phyloP scores from a whole-genome alignment of 805 yeast genomes.

The Saccharomycopsis fibuligera region DNA sequence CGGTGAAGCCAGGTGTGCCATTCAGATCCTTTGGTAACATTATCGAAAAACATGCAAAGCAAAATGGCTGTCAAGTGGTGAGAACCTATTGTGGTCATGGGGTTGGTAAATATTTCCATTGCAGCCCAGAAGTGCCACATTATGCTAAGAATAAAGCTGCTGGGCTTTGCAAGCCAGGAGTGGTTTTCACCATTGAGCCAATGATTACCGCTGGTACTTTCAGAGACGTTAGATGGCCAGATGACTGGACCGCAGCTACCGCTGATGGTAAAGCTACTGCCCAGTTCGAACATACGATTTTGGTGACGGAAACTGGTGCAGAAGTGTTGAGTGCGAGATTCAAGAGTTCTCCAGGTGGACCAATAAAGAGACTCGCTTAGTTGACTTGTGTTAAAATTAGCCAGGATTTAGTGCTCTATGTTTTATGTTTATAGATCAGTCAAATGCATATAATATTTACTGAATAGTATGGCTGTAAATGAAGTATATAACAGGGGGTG shows the following conservation, averaged over 20 bases:
- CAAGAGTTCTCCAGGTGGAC: slow-evolving; percentile 84
- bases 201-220: slow-evolving; percentile 86
- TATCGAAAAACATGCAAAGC: slow-evolving; percentile 80
- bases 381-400: no score
- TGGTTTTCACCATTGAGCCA: slow-evolving; percentile 96
- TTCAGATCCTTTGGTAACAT: slow-evolving; percentile 81
- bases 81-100: slow-evolving; percentile 94
- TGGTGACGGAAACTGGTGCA: slow-evolving; percentile 89
- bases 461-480: no score
- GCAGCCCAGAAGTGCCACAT: slow-evolving; percentile 90
- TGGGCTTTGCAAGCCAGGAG: slow-evolving; percentile 92
- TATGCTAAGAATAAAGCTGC: slow-evolving; percentile 89
- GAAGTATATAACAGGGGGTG: no score
- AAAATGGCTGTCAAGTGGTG: slow-evolving; percentile 78
- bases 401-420: no score
- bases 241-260: slow-evolving; percentile 92
- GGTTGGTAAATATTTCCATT: slow-evolving; percentile 77
- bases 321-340: slow-evolving; percentile 84
- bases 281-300: slow-evolving; percentile 89
- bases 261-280: slow-evolving; percentile 87
- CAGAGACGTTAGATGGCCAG: slow-evolving; percentile 89
- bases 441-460: no score
- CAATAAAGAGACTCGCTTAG: slow-evolving; percentile 45
- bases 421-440: neutral
- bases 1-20: slow-evolving; percentile 86